A percentile compares a stretch with the other conserved stretches of the same genome.
Evolutionary conservation across 1,139 yeast species (phyloP).

Genomic region (Candida tropicalis): DNA sequence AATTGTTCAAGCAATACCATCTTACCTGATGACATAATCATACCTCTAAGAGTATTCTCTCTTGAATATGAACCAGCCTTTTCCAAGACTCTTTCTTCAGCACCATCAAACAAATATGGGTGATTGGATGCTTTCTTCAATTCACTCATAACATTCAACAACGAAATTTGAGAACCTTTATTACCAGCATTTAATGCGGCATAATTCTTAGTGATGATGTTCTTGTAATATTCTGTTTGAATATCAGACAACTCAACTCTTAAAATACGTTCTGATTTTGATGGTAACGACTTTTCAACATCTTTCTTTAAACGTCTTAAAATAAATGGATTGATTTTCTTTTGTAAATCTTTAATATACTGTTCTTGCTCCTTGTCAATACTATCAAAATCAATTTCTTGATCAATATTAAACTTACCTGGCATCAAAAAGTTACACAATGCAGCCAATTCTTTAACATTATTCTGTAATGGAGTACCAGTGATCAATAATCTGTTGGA

Average conservation of each 20-base stretch:
- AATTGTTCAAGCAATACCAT: constrained; percentile 94
- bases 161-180: constrained; percentile 77
- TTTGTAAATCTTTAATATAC: constrained; percentile 83
- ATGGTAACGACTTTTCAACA: constrained; percentile 94
- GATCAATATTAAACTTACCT: constrained; percentile 84
- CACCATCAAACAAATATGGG: constrained; percentile 92
- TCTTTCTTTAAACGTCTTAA: constrained; percentile 92
- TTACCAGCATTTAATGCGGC: constrained; percentile 87
- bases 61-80: constrained; percentile 64
- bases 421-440: constrained; percentile 95
- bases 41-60: constrained; percentile 82
- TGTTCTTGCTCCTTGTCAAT: constrained; percentile 86
- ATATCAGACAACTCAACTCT: constrained; percentile 94
- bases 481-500: constrained; percentile 87
- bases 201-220: constrained; percentile 88
- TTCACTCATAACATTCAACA: constrained; percentile 92
- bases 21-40: constrained; percentile 97
- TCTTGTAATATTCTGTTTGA: constrained; percentile 93
- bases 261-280: constrained; percentile 90
- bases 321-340: constrained; percentile 85
- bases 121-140: constrained; percentile 96
- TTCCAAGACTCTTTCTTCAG: constrained; percentile 79
- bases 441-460: constrained; percentile 93
- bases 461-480: constrained; percentile 97
- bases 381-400: constrained; percentile 91